A percentile compares a stretch with the other conserved stretches of the same genome.
phyloP scores from a whole-genome alignment of 768 basidiomycete species.

The Neoboletus magnificus region DNA sequence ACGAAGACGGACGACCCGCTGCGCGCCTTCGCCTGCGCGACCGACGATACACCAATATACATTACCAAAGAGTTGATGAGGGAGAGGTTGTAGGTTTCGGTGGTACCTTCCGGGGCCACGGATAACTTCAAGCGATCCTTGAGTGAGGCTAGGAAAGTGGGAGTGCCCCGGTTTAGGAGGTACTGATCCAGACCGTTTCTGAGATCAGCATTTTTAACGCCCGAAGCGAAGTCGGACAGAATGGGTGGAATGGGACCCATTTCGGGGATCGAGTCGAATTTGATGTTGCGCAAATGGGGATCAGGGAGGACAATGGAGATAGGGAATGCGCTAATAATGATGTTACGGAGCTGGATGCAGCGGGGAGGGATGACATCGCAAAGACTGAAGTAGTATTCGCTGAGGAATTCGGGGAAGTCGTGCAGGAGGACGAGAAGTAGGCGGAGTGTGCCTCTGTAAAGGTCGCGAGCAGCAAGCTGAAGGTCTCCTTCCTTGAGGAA shows the following conservation, averaged over 20 bases:
- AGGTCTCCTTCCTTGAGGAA: slow-evolving; percentile 85
- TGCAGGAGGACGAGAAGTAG: slow-evolving; percentile 93
- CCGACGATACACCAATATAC: slow-evolving; percentile 92
- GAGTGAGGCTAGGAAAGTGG: slow-evolving; percentile 70
- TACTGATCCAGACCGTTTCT: slow-evolving; percentile 79
- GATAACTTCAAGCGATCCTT: slow-evolving; percentile 69
- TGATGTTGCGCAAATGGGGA: slow-evolving; percentile 72
- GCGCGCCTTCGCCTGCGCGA: slow-evolving; percentile 83
- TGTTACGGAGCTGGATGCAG: slow-evolving; percentile 95
- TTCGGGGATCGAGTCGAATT: slow-evolving; percentile 76
- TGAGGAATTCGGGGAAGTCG: slow-evolving; percentile 98
- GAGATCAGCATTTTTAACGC: slow-evolving; percentile 78
- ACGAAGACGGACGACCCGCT: slow-evolving; percentile 82
- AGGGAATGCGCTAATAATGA: slow-evolving; percentile 95
- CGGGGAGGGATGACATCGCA: slow-evolving; percentile 90
- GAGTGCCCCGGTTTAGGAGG: slow-evolving; percentile 70
- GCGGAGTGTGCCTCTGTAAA: slow-evolving; percentile 88
- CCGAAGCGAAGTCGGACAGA: slow-evolving; percentile 84
- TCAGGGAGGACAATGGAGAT: slow-evolving; percentile 77
- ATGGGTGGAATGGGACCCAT: slow-evolving; percentile 92
- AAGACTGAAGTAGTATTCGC: slow-evolving; percentile 94
- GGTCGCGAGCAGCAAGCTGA: slow-evolving; percentile 72
- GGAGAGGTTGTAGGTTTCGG: slow-evolving; percentile 79
- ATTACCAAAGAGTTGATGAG: slow-evolving; percentile 93
- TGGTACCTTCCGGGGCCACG: slow-evolving; percentile 40